Evolutionary conservation across 805 yeast genomes (phyloP).

Genomic region (Wickerhamiella sergipiensis): DNA sequence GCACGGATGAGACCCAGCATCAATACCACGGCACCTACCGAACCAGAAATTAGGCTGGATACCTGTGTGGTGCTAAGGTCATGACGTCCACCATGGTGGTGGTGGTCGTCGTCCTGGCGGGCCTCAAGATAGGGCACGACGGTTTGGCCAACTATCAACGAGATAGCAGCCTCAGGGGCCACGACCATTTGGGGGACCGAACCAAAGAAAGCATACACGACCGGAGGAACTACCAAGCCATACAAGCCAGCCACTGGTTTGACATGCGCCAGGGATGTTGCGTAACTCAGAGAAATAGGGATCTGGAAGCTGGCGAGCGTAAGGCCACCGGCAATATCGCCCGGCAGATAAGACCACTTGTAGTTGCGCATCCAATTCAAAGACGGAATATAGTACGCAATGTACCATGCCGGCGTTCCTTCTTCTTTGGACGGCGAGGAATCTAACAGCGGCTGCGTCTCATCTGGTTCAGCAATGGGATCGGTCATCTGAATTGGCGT

Average conservation of each 20-base stretch:
- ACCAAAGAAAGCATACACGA: slow-evolving; percentile 65
- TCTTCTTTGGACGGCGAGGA: not conserved
- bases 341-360: slow-evolving; percentile 25
- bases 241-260: slow-evolving; percentile 71
- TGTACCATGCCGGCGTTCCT: slow-evolving; percentile 17
- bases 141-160: slow-evolving; percentile 69
- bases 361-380: slow-evolving; percentile 42
- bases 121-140: slow-evolving; percentile 42
- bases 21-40: slow-evolving; percentile 60
- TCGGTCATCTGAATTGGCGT: not conserved
- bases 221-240: slow-evolving; percentile 64
- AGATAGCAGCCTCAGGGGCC: slow-evolving; percentile 85
- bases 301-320: slow-evolving; percentile 84
- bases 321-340: slow-evolving; percentile 72
- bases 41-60: slow-evolving; percentile 54
- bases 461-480: not conserved
- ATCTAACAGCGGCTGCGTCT: not conserved
- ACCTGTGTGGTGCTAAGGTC: slow-evolving; percentile 37
- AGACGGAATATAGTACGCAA: slow-evolving; percentile 41
- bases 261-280: slow-evolving; percentile 70
- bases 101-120: slow-evolving; percentile 24
- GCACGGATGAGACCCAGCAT: slow-evolving; percentile 69
- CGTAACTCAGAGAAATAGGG: slow-evolving; percentile 74
- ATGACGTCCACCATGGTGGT: slow-evolving; percentile 7
- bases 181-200: slow-evolving; percentile 82